Conservation (phyloP, 1,284 basidiomycete species). For the Ustilago sp. region DNA sequence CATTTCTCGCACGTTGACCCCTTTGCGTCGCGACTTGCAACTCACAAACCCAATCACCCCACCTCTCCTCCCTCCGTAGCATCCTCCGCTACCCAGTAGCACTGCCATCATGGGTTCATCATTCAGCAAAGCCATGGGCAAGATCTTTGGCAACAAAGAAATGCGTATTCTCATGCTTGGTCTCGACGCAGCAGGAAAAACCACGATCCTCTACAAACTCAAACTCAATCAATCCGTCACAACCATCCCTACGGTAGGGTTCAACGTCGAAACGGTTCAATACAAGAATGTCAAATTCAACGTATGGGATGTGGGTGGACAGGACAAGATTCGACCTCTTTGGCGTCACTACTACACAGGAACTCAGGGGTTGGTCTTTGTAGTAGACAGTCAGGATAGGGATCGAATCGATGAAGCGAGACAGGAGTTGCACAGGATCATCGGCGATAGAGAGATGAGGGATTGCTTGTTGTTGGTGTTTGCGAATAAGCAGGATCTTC, state of each 20-base stretch:
- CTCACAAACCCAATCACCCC: not conserved
- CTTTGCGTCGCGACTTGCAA: too few relatives aligned
- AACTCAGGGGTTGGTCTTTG: slow-evolving; percentile 76
- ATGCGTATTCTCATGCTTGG: slow-evolving; percentile 89
- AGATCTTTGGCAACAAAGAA: slow-evolving; percentile 98
- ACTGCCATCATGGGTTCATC: slow-evolving; percentile 59
- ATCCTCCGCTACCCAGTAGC: not conserved
- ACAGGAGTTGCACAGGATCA: slow-evolving; percentile 93
- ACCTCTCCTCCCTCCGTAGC: not conserved
- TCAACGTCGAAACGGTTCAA: slow-evolving; percentile 72
- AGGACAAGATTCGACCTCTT: slow-evolving; percentile 72
- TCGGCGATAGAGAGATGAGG: slow-evolving; percentile 98
- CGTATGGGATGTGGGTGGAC: slow-evolving; percentile 71
- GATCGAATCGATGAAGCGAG: slow-evolving; percentile 97
- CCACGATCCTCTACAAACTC: slow-evolving; percentile 94
- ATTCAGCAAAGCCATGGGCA: slow-evolving; percentile 79
- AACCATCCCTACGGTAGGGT: slow-evolving; percentile 93
- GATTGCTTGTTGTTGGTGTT: slow-evolving; percentile 96
- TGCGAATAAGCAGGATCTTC: slow-evolving; percentile 99
- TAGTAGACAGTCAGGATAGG: slow-evolving; percentile 82
- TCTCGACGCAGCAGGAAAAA: slow-evolving; percentile 88
- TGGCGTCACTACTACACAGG: slow-evolving; percentile 95
- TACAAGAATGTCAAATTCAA: slow-evolving; percentile 71
- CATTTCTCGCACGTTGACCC: not conserved
- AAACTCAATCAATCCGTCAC: slow-evolving; percentile 99